phyloP scores from a whole-genome alignment of 23 red algal species.

The Chondrus crispus region DNA sequence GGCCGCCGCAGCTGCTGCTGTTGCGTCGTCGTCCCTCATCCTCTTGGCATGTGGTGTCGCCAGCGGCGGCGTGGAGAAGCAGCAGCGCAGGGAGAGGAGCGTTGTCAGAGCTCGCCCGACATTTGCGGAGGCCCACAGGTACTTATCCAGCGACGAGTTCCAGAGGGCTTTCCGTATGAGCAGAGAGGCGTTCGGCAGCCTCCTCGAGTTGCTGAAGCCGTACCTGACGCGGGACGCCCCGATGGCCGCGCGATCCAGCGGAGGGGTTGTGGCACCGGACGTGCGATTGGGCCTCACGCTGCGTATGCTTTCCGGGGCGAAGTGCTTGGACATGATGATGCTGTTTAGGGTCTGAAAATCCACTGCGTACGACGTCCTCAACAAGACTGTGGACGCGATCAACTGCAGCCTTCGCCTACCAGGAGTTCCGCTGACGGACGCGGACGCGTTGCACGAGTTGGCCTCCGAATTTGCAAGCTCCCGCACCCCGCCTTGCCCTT shows the following conservation, averaged over 20 bases:
- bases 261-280: neutral
- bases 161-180: no score
- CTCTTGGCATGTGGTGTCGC: no score
- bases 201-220: no score
- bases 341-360: neutral
- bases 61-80: no score
- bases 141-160: no score
- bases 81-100: no score
- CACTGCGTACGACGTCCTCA: neutral
- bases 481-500: neutral
- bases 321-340: neutral
- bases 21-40: no score
- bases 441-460: neutral
- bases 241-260: neutral
- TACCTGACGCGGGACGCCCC: neutral
- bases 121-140: no score
- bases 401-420: neutral
- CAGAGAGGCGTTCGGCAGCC: no score
- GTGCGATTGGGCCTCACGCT: neutral
- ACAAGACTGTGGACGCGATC: neutral
- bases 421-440: neutral
- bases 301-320: neutral
- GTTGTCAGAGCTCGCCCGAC: no score
- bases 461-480: neutral
- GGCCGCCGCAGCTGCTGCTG: no score